A percentile compares a stretch with the other conserved stretches of the same genome.
Conservation (phyloP, 768 basidiomycete genomes). For the Russula compacta region DNA sequence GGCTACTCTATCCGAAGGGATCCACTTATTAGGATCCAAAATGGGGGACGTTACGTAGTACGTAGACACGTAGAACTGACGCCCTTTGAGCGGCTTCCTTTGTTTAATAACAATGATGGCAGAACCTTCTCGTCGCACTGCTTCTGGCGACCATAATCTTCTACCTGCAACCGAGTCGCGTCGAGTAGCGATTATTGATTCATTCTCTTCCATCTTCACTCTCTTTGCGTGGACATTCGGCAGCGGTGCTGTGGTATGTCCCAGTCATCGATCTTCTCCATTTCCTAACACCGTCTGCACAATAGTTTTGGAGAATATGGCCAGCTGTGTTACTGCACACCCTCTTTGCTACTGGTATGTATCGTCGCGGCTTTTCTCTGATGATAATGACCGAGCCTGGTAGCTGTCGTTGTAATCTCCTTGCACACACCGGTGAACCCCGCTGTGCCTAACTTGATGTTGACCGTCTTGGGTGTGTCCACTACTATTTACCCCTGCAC, state of each 20-base stretch:
- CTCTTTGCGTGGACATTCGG: slow-evolving; percentile 27
- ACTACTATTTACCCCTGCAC: no score
- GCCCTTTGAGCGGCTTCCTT: not conserved
- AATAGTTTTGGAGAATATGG: slow-evolving; percentile 53
- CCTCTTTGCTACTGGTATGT: slow-evolving; percentile 40
- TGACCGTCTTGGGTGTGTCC: slow-evolving; percentile 3
- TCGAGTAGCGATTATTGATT: not conserved
- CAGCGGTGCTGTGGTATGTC: not conserved
- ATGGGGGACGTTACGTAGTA: not conserved
- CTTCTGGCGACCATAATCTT: not conserved
- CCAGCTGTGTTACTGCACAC: slow-evolving; percentile 58
- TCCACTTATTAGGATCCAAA: not conserved
- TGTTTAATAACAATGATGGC: not conserved
- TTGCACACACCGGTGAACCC: not conserved
- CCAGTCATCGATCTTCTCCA: slow-evolving; percentile 3
- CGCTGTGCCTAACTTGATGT: not conserved
- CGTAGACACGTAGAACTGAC: not conserved
- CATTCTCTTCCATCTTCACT: not conserved
- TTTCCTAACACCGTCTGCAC: not conserved
- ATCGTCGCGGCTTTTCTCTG: not conserved
- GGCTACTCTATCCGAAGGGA: slow-evolving; percentile 1
- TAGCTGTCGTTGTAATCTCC: not conserved
- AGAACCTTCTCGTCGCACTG: not conserved
- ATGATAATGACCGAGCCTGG: not conserved
- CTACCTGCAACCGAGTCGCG: slow-evolving; percentile 7